phyloP scores from a whole-genome alignment of 129 eudicot species.

The Artemisia argyi region DNA sequence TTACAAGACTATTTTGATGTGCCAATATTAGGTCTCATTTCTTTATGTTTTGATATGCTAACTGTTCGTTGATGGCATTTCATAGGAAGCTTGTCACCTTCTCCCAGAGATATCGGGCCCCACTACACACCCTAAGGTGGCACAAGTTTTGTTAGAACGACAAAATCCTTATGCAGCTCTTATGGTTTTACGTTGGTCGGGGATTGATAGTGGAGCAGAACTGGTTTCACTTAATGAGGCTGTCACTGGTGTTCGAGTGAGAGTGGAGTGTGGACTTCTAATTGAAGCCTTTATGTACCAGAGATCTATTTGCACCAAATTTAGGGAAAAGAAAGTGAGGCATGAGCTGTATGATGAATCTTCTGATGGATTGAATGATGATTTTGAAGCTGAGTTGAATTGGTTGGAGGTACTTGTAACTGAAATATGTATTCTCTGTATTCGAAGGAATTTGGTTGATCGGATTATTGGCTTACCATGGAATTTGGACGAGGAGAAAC shows the following conservation, averaged over 20 bases:
- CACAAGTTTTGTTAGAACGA: conserved; percentile 81
- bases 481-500: conserved; percentile 81
- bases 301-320: conserved; percentile 57
- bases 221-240: conserved; percentile 74
- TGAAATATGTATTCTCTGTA: conserved; percentile 87
- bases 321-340: conserved; percentile 50
- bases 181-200: conserved; percentile 90
- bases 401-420: conserved; percentile 84
- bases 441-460: conserved; percentile 78
- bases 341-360: conserved; percentile 27
- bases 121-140: conserved; percentile 87
- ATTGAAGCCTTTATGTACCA: conserved; percentile 97
- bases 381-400: conserved; percentile 19
- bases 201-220: conserved; percentile 65
- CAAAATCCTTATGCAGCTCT: conserved; percentile 86
- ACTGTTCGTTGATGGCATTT: conserved; percentile 10
- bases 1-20: neutral
- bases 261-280: conserved; percentile 91
- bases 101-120: conserved; percentile 92
- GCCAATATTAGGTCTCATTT: conserved; percentile 3
- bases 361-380: conserved; percentile 36
- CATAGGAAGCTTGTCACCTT: conserved; percentile 82
- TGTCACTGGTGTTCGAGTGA: conserved; percentile 82
- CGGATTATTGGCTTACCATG: conserved; percentile 89
- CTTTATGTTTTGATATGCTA: neutral